A percentile compares a stretch with the other conserved stretches of the same genome.
These are phyloP conservation scores for Dictyostelium firmibasis DNA, from an alignment of 78 protist genomes.

Conservation along the genomic window DNA sequence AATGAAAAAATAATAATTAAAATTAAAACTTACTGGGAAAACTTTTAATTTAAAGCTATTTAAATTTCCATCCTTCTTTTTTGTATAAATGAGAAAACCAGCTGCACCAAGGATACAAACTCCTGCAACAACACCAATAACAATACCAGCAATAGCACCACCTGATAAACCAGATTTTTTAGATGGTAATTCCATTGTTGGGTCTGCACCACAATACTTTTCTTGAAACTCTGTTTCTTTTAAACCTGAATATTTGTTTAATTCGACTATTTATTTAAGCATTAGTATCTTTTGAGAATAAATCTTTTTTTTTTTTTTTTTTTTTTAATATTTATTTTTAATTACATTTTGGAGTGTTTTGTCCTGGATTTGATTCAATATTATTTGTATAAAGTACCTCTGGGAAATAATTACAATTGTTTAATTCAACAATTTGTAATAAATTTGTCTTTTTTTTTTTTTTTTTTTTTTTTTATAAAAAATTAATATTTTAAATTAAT, in stretches of 20 bases:
- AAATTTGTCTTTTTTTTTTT: neutral
- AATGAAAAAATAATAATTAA: no score
- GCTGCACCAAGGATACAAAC: neutral
- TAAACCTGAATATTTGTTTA: conserved; percentile 21
- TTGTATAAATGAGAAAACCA: neutral
- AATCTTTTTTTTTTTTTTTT: no score
- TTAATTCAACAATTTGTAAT: neutral
- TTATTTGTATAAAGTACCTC: neutral
- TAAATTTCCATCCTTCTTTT: neutral
- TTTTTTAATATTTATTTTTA: neutral
- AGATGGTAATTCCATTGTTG: neutral
- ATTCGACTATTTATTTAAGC: neutral
- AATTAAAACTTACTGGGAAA: neutral
- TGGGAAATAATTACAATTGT: neutral
- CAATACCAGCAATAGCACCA: conserved; percentile 36
- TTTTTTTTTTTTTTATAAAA: no score
- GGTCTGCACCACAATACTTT: conserved; percentile 12
- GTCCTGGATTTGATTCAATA: neutral
- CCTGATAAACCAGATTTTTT: neutral
- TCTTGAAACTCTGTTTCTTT: neutral
- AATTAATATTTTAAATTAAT: neutral
- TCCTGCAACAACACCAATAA: conserved; percentile 27
- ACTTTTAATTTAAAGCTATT: neutral
- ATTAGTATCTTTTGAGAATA: no score
- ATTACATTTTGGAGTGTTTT: neutral